Conservation (phyloP, 2,329 filamentous ascomycete species). For the Cladosporium sp. region DNA sequence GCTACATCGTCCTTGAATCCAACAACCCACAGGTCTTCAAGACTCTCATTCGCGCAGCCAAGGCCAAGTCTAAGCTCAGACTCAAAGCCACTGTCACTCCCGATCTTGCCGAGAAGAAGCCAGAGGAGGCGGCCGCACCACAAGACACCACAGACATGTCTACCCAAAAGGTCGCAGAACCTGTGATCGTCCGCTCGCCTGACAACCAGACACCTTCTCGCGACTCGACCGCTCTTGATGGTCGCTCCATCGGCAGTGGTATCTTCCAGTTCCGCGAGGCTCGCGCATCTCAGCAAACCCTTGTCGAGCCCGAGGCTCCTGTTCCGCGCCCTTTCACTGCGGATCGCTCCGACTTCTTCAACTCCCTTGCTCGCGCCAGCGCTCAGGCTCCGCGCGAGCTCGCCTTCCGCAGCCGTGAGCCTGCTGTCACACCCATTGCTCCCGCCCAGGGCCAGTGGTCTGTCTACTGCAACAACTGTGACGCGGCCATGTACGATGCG, state of each 20-base stretch:
- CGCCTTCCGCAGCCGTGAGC: constrained; percentile 39
- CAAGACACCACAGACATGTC: constrained; percentile 8
- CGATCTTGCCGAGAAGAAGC: constrained; percentile 8
- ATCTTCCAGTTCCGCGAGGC: constrained; percentile 37
- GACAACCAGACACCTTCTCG: constrained; percentile 19
- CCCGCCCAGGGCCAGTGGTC: constrained; percentile 54
- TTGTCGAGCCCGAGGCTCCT: constrained; percentile 36
- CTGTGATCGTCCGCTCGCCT: constrained; percentile 21
- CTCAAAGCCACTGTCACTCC: constrained; percentile 50
- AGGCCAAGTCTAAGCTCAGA: constrained; percentile 96
- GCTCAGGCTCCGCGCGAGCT: constrained; percentile 29
- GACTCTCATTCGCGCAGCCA: constrained; percentile 92
- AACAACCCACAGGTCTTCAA: constrained; percentile 84
- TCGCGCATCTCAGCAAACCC: constrained; percentile 28
- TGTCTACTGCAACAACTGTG: constrained; percentile 92
- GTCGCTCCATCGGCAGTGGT: constrained; percentile 23
- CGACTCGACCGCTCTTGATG: constrained; percentile 25
- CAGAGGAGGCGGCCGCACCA: constrained; percentile 13
- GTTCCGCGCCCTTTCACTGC: constrained; percentile 38
- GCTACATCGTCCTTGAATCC: constrained; percentile 75
- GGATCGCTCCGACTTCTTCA: constrained; percentile 22
- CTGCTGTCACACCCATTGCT: constrained; percentile 27
- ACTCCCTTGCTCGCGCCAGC: constrained; percentile 15
- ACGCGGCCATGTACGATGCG: constrained; percentile 68
- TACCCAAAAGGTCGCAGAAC: constrained; percentile 17